A percentile compares a stretch with the other conserved stretches of the same genome.
phyloP scores from a whole-genome alignment of 768 basidiomycete species.

The Boletus sensibilis region DNA sequence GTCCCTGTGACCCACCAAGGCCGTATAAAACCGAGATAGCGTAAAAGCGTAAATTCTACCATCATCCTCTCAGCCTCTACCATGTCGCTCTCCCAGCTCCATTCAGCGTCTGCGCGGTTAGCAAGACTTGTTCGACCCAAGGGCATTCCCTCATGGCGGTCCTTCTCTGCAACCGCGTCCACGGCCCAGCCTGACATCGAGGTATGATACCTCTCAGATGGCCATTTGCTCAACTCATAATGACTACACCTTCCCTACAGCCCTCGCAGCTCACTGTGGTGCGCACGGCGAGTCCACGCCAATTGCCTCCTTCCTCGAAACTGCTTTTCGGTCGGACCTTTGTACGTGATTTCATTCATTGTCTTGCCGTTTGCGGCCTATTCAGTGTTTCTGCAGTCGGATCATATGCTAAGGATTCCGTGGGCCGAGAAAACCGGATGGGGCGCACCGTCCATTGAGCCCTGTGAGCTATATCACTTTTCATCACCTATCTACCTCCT shows the following conservation, averaged over 20 bases:
- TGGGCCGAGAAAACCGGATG: slow-evolving; percentile 77
- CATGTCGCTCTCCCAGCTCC: slow-evolving; percentile 24
- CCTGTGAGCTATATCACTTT: slow-evolving; percentile 53
- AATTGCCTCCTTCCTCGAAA: slow-evolving; percentile 59
- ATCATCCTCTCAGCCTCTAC: neutral
- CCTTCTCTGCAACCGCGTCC: slow-evolving; percentile 14
- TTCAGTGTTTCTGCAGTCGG: slow-evolving; percentile 48
- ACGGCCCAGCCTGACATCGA: slow-evolving; percentile 51
- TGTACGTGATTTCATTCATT: slow-evolving; percentile 40
- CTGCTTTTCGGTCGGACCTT: slow-evolving; percentile 87
- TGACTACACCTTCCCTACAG: slow-evolving; percentile 35
- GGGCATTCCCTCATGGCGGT: slow-evolving; percentile 7
- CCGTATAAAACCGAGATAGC: slow-evolving; percentile 26
- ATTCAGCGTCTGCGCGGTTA: slow-evolving; percentile 11
- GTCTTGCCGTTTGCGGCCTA: slow-evolving; percentile 7
- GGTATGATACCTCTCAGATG: slow-evolving; percentile 30
- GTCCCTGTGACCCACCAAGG: neutral
- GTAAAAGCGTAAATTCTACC: neutral
- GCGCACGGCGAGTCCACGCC: slow-evolving; percentile 51
- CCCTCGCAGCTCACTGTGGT: slow-evolving; percentile 50
- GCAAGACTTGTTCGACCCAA: slow-evolving; percentile 5
- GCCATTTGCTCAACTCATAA: neutral
- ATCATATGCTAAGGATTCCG: slow-evolving; percentile 81
- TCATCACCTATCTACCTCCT: neutral
- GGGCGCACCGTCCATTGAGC: slow-evolving; percentile 77